Evolutionary conservation across 495 filamentous ascomycete genomes (phyloP), one percentile per base, ranked within the genome.

Genomic region (Cercophora scortea): DNA sequence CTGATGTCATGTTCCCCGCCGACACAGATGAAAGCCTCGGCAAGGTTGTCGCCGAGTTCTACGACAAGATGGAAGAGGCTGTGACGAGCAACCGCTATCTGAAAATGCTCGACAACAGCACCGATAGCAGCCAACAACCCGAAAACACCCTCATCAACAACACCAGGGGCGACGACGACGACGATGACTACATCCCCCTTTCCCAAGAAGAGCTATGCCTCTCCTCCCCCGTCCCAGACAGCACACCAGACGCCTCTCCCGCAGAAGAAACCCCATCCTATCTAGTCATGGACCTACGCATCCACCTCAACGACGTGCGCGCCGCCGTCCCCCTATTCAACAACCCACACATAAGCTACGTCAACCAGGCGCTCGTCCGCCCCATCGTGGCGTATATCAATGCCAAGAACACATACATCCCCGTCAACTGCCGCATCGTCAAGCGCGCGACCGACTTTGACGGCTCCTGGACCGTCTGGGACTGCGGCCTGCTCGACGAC

Each of bases 321-420:
- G 93, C 93, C 39, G 83, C 85, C 0, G 90, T 98, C 1, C 93
- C 93, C 0, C 79, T 98, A 49, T 96, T 96, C 68, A 93, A 86
- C 19, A 80, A 77, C 50, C 72, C 65, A 3, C 86, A 96, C 66
- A 76, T 97, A 12, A 93, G 89, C 34, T 97, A 97, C 68, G 87
- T 95, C 55, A 97, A 96, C 67, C 91, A 91, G 61, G 93, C 93
- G 3, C 81, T 98, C 7, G 86, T 97, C 40, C 82, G 93, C 25
- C 93, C 93, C 13, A 98, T 98, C 50, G 93, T 98, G n/a, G 94
- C 93, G 1, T 98, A 96, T 62, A 96, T 98, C 70, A 98, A 98
- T 67, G 88, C 88, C 33, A 82, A 86, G 63, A 84, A 82, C 60
- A 91, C 90, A 0, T 96, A 95, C 63, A 97, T 98, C 45, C 94